Evolutionary conservation across 805 yeast species (phyloP).

Genomic region (Saccharomycopsis sp.): DNA sequence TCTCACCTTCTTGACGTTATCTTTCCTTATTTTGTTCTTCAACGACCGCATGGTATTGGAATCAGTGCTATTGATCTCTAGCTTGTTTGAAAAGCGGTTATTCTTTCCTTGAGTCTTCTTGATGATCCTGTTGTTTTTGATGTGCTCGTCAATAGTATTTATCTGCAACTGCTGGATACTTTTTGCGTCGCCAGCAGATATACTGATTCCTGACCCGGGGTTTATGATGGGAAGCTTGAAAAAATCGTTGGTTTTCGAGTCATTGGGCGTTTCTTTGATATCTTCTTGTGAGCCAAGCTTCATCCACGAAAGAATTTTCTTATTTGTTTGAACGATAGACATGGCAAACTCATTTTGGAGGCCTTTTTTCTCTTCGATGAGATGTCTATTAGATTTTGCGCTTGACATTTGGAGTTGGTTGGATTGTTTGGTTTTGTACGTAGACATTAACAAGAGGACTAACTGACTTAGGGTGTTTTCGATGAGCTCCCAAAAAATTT

Average conservation of each 20-base stretch:
- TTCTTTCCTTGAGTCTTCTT: not conserved
- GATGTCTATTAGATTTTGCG: conserved; percentile 4
- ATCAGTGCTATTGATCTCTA: conserved; percentile 6
- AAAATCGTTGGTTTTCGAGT: conserved; percentile 8
- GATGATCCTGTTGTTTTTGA: conserved; percentile 11
- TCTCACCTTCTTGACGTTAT: conserved; percentile 9
- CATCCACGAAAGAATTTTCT: conserved; percentile 15
- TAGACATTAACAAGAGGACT: not conserved
- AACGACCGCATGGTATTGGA: conserved; percentile 18
- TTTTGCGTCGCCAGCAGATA: not conserved
- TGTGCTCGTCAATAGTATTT: conserved; percentile 16
- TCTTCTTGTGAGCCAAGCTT: not conserved
- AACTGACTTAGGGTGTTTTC: not conserved
- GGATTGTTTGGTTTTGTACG: not conserved
- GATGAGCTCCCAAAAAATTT: not conserved
- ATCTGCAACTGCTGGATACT: not conserved
- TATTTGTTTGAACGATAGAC: conserved; percentile 7
- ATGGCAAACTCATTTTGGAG: conserved; percentile 13
- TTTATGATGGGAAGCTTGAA: conserved; percentile 15
- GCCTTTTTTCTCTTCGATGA: conserved; percentile 9
- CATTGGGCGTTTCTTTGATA: not conserved
- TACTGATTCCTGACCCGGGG: conserved; percentile 8
- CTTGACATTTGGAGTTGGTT: not conserved
- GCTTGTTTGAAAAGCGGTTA: not conserved
- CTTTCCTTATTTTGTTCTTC: conserved; percentile 15